Evolutionary conservation across 2,329 filamentous ascomycete species (phyloP).

Genomic region (Verticillium klebahnii): DNA sequence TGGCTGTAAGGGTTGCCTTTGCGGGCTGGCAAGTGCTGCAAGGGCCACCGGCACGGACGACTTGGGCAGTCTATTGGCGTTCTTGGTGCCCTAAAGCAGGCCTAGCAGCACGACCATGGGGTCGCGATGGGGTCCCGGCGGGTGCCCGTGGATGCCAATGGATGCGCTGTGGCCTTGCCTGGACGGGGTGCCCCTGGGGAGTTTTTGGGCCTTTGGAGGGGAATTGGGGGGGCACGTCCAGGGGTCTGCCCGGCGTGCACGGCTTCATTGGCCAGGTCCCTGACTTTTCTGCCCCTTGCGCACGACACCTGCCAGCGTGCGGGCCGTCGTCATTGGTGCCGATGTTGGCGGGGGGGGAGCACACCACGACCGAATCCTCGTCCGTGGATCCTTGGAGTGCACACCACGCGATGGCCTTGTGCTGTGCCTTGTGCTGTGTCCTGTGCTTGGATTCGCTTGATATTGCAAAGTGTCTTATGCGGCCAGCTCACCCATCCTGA

Average conservation of each 20-base stretch:
- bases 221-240: neutral
- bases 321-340: neutral
- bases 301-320: neutral
- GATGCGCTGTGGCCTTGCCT: neutral
- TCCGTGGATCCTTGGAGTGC: neutral
- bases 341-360: neutral
- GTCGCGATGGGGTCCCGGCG: neutral
- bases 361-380: conserved; percentile 6
- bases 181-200: neutral
- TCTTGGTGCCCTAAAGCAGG: neutral
- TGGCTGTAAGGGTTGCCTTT: neutral
- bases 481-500: neutral
- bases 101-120: neutral
- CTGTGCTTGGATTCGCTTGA: neutral
- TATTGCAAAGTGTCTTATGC: neutral
- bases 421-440: neutral
- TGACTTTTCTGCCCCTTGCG: neutral
- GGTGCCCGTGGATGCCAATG: neutral
- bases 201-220: neutral
- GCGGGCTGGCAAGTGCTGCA: neutral
- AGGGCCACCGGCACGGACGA: neutral
- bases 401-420: neutral
- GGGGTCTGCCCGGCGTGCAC: neutral
- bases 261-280: neutral
- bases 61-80: neutral